Evolutionary conservation across 257 asterid species (phyloP).

Genomic region (Jacaranda copaia): DNA sequence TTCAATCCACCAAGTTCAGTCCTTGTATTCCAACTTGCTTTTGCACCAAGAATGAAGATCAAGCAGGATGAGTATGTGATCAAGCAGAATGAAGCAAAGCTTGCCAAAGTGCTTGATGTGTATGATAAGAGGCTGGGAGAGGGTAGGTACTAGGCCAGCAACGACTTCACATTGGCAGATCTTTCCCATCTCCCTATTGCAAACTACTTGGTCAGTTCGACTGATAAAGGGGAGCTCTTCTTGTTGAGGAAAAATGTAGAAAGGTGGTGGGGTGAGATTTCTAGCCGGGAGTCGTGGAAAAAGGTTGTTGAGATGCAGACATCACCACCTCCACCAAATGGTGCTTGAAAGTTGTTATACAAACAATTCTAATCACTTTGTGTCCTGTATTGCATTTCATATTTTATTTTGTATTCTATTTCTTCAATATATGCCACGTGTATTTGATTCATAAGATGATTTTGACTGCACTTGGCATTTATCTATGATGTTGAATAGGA

Average conservation of each 20-base stretch:
- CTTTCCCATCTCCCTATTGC: slow-evolving; percentile 81
- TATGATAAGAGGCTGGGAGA: slow-evolving; percentile 80
- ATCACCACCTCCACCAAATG: slow-evolving; percentile 46
- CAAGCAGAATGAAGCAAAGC: slow-evolving; percentile 72
- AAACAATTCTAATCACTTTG: background rate
- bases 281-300: slow-evolving; percentile 76
- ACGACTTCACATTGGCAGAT: slow-evolving; percentile 82
- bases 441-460: too few species aligned
- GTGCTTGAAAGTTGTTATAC: slow-evolving; percentile 29
- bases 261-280: slow-evolving; percentile 91
- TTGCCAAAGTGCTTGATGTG: slow-evolving; percentile 79
- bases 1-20: slow-evolving; percentile 72
- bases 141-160: slow-evolving; percentile 74
- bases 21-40: slow-evolving; percentile 73
- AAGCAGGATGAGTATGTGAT: slow-evolving; percentile 72
- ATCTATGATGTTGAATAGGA: too few species aligned
- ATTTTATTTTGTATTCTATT: too few species aligned
- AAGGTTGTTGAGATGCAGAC: slow-evolving; percentile 75
- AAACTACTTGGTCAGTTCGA: slow-evolving; percentile 55
- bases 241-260: slow-evolving; percentile 70
- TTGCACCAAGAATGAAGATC: slow-evolving; percentile 78
- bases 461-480: too few species aligned
- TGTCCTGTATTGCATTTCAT: too few species aligned
- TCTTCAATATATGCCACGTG: too few species aligned
- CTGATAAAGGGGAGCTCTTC: slow-evolving; percentile 55